phyloP scores from a whole-genome alignment of 495 filamentous ascomycete species.

The Tuber microsphaerosporum region DNA sequence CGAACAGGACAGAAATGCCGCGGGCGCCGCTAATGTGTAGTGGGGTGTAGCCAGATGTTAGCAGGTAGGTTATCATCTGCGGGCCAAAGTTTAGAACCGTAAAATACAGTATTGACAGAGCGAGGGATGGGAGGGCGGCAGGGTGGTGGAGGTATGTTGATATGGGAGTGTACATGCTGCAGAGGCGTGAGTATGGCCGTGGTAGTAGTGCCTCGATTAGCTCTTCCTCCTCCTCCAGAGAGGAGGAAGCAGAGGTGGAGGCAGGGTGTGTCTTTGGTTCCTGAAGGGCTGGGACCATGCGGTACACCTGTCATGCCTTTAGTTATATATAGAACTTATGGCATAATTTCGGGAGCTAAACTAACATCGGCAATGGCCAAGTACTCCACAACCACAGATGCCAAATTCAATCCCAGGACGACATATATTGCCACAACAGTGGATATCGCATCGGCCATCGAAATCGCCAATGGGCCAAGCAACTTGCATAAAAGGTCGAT shows the following conservation, averaged over 20 bases:
- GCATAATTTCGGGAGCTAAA: background rate
- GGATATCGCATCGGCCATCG: constrained; percentile 31
- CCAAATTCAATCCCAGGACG: constrained; percentile 37
- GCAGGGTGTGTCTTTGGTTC: constrained; percentile 20
- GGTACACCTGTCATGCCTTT: constrained; percentile 41
- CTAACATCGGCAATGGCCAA: constrained; percentile 42
- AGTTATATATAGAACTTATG: too few relatives aligned
- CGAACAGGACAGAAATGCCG: constrained; percentile 49
- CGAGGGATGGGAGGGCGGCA: constrained; percentile 52
- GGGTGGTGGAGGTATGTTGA: constrained; percentile 50
- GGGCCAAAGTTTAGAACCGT: constrained; percentile 54
- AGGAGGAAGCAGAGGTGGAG: constrained; percentile 34
- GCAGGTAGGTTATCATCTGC: constrained; percentile 55
- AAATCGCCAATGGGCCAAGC: constrained; percentile 54
- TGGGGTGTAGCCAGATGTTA: constrained; percentile 51
- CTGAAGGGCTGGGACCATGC: constrained; percentile 44
- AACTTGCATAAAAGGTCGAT: constrained; percentile 69
- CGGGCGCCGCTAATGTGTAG: constrained; percentile 50
- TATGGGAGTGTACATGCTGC: constrained; percentile 42
- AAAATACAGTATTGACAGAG: constrained; percentile 53
- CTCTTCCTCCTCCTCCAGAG: background rate
- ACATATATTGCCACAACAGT: constrained; percentile 35
- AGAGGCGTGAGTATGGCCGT: constrained; percentile 44
- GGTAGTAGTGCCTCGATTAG: background rate
- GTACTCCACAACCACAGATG: constrained; percentile 49